Conservation (phyloP, 305 asterid genomes). For the Plantago coronopus region DNA sequence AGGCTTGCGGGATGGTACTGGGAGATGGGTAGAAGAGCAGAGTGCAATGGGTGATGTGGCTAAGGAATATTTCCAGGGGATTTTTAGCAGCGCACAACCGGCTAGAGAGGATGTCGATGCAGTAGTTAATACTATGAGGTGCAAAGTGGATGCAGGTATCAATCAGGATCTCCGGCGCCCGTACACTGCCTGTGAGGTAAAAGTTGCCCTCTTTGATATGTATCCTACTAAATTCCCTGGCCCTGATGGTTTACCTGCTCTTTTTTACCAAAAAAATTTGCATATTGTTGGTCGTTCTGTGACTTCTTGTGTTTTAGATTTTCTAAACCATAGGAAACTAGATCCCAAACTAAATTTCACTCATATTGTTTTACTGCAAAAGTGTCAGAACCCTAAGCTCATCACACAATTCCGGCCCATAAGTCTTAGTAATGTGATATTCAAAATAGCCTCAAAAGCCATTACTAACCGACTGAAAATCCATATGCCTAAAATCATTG, state of each 20-base stretch:
- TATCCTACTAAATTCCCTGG: too few relatives aligned
- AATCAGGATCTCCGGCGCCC: not conserved
- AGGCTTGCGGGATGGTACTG: too few relatives aligned
- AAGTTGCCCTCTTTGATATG: not conserved
- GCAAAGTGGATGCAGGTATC: not conserved
- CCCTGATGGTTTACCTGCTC: not conserved
- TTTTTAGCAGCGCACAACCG: not conserved
- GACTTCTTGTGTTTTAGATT: not conserved
- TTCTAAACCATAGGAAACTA: not conserved
- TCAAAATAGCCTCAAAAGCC: too few relatives aligned
- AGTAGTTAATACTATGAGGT: not conserved
- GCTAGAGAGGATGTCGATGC: not conserved
- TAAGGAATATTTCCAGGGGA: too few relatives aligned
- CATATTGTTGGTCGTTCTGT: not conserved
- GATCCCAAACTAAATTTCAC: not conserved
- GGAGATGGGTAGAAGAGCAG: too few relatives aligned
- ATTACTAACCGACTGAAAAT: not conserved
- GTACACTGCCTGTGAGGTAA: not conserved
- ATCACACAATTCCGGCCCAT: not conserved
- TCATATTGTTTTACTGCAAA: not conserved
- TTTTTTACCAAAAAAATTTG: not conserved
- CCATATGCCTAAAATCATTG: not conserved
- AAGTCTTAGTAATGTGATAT: not conserved
- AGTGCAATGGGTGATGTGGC: too few relatives aligned
- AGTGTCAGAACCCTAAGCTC: not conserved